phyloP scores from a whole-genome alignment of 2,329 filamentous ascomycete genomes.

The Penicillium verrucosum region DNA sequence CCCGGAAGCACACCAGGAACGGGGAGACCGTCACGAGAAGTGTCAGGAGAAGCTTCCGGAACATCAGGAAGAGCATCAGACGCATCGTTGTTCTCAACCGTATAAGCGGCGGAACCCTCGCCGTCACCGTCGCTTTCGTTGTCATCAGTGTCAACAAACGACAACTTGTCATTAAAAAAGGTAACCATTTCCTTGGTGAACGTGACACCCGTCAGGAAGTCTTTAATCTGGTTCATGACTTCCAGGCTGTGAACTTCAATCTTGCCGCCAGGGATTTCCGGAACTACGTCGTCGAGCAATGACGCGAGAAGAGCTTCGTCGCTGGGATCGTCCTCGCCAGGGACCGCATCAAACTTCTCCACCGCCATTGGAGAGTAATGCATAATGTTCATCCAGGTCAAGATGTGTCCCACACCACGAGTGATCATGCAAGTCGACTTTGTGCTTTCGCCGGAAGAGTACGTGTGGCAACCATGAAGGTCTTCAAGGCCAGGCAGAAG shows the following conservation, averaged over 20 bases:
- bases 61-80: background rate
- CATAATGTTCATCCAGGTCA: conserved; percentile 62
- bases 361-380: conserved; percentile 27
- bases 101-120: background rate
- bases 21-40: background rate
- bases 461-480: conserved; percentile 63
- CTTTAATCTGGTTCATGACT: background rate
- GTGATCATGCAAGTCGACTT: conserved; percentile 64
- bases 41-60: background rate
- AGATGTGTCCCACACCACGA: conserved; percentile 43
- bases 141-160: too few species aligned
- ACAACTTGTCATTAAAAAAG: background rate
- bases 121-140: background rate
- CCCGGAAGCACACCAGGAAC: background rate
- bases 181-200: background rate
- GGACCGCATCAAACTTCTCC: background rate
- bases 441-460: conserved; percentile 62
- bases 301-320: too few species aligned
- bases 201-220: background rate
- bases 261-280: background rate
- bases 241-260: background rate
- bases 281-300: background rate
- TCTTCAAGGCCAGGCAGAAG: conserved; percentile 54
- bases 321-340: background rate
- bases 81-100: background rate